These are phyloP conservation scores for Penicillium sp. DNA, from an alignment of 2,329 filamentous ascomycete genomes.

Conservation along the genomic window DNA sequence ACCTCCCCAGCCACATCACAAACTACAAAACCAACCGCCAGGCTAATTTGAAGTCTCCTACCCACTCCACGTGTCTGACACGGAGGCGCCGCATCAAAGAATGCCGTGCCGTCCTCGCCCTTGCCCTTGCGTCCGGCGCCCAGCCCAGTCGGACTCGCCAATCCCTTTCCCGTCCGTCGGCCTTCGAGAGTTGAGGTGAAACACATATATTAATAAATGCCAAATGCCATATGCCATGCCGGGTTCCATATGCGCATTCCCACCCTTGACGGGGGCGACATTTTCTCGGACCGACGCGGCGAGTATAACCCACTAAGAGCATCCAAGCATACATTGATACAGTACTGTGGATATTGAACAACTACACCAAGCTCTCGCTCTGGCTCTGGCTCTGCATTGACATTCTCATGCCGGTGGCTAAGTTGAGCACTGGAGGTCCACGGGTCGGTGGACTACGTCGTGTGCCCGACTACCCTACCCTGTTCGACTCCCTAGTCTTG, in stretches of 20 bases:
- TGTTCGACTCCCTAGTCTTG: not conserved
- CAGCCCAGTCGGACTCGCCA: not conserved
- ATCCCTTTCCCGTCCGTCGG: not conserved
- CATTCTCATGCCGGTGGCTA: slow-evolving; percentile 6
- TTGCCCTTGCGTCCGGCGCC: not conserved
- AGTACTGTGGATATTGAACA: not conserved
- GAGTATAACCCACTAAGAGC: not conserved
- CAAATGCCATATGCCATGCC: not conserved
- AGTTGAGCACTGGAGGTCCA: not conserved
- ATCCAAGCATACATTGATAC: not conserved
- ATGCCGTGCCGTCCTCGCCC: slow-evolving; percentile 16
- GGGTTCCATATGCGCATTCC: slow-evolving; percentile 1
- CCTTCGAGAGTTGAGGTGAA: not conserved
- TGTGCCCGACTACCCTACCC: not conserved
- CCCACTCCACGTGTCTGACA: slow-evolving; percentile 27
- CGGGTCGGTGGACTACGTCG: not conserved
- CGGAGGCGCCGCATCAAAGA: slow-evolving; percentile 5
- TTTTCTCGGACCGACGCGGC: not conserved
- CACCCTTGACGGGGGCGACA: not conserved
- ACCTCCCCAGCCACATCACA: not conserved
- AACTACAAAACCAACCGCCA: not conserved
- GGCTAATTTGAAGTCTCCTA: not conserved
- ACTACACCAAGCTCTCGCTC: not conserved
- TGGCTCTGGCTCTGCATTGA: not conserved
- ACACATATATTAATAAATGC: not conserved